Evolutionary conservation across 345 rosid genomes (phyloP), one percentile per base, ranked within the genome.

Genomic region (Arabidopsis arenosa): DNA sequence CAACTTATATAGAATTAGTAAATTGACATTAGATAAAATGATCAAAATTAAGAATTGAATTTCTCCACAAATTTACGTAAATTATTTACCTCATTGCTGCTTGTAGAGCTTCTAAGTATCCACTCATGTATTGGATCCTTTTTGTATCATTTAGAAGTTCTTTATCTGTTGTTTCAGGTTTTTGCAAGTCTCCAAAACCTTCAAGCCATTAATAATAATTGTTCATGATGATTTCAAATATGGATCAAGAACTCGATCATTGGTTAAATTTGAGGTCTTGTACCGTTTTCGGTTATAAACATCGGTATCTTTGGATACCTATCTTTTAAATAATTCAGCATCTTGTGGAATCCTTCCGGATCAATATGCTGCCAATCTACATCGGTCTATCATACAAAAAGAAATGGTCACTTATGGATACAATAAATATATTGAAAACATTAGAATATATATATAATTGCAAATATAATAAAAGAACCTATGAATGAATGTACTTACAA

Each of bases 201-300:
- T 12, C 7, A 69, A 71, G 3, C 35, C 26, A 37, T 51, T 2
- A 26, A 63, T 11, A 7, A 1, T 5, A 26, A 17, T 32, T 28
- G 0, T 36, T 56, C 21, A 33, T 33, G 49, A 28, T 35, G 32
- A 62, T 53, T 49, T 6, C 11, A 32, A 43, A 6, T 32, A 49
- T 8, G 41, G 5, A 58, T 61, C 2, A 56, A 13, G 12, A 21
- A 49, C 28, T n/a, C 5, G 8, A 49, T 5, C 26, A 36, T 17
- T 36, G 64, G 8, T 59, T 36, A 5, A 39, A 3, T 52, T 47
- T 9, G 53, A 60, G 23, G 0, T 32, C 28, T 10, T 75, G 35
- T 80, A 83, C 90, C 90, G 14, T 90, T 87, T 73, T 88, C 91
- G 0, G 90, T 83, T 35, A 90, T 82, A 83, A 82, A 76, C 74